Conservation (phyloP, 306 rosid genomes). For the Luffa acutangula region DNA sequence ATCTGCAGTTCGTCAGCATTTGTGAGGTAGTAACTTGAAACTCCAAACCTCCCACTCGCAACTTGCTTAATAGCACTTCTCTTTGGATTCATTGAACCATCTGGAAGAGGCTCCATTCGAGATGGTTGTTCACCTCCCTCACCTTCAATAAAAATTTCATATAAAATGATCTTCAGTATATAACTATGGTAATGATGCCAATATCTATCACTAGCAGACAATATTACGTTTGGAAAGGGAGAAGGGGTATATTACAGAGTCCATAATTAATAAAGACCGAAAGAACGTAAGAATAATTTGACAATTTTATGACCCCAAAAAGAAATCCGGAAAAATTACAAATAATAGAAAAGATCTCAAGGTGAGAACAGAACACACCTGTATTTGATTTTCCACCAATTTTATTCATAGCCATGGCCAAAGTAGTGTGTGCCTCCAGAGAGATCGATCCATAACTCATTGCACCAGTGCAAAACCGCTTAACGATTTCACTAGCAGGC, state of each 20-base stretch:
- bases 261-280: not conserved
- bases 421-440: slow-evolving; percentile 84
- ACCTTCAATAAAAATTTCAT: slow-evolving; percentile 31
- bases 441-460: slow-evolving; percentile 99
- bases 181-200: not conserved
- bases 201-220: not conserved
- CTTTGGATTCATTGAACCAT: slow-evolving; percentile 89
- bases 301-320: not conserved
- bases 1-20: slow-evolving; percentile 96
- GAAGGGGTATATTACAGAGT: not conserved
- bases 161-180: not conserved
- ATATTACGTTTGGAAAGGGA: not conserved
- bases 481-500: slow-evolving; percentile 87
- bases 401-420: slow-evolving; percentile 90
- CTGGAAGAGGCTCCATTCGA: slow-evolving; percentile 89
- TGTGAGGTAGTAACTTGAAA: slow-evolving; percentile 91
- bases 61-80: slow-evolving; percentile 96
- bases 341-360: not conserved
- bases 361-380: slow-evolving; percentile 34
- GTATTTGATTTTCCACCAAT: slow-evolving; percentile 98
- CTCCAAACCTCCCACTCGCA: slow-evolving; percentile 99
- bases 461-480: slow-evolving; percentile 97
- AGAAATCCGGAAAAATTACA: not conserved
- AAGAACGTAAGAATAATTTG: not conserved
- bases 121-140: slow-evolving; percentile 99